Evolutionary conservation across 345 rosid species (phyloP).

Genomic region (Noccaea caerulescens): DNA sequence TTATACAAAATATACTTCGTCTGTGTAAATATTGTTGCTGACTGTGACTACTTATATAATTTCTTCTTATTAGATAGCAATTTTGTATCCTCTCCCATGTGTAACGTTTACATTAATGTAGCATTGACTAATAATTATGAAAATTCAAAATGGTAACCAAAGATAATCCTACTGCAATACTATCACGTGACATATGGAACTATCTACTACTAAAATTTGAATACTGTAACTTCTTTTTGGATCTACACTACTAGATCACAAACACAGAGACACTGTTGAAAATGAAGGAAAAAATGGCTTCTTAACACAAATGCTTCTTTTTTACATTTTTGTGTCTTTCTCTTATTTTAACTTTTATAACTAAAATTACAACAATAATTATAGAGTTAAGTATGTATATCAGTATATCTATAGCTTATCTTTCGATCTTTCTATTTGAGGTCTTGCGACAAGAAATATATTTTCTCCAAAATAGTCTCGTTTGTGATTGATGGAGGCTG

Average conservation of each 20-base stretch:
- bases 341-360: not conserved
- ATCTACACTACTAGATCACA: no score
- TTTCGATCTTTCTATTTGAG: not conserved
- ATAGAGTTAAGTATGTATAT: no score
- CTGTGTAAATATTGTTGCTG: no score
- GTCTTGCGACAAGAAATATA: slow-evolving; percentile 8
- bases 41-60: no score
- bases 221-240: no score
- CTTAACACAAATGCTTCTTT: not conserved
- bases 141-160: not conserved
- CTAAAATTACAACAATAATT: no score
- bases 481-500: not conserved
- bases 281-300: not conserved
- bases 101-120: not conserved
- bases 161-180: slow-evolving; percentile 1
- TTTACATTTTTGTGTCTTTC: not conserved
- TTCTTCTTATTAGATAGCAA: not conserved
- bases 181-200: slow-evolving; percentile 1
- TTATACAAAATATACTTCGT: no score
- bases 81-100: not conserved
- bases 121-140: not conserved
- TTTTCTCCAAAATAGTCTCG: not conserved
- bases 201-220: not conserved
- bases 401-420: no score
- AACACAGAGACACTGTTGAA: not conserved